phyloP scores from a whole-genome alignment of 1,139 yeast genomes.

The Suhomyces wounanorum region DNA sequence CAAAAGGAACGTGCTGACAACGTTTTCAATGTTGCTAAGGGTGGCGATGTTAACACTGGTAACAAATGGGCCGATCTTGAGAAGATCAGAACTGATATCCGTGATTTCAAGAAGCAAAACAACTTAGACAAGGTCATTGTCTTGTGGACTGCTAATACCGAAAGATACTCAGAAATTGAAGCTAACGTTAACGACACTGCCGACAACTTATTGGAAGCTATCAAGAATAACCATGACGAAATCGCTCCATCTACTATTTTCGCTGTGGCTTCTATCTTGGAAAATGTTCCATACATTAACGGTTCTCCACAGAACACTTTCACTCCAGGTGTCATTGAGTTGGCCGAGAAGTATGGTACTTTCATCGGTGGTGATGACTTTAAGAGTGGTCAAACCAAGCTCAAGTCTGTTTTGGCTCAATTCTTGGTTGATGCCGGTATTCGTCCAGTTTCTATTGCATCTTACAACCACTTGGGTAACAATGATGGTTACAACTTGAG shows the following conservation, averaged over 20 bases:
- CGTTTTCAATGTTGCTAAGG: constrained; percentile 59
- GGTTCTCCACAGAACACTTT: constrained; percentile 98
- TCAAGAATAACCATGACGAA: constrained; percentile 79
- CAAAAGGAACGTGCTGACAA: constrained; percentile 93
- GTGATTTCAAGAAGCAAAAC: constrained; percentile 72
- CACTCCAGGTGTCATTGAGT: constrained; percentile 90
- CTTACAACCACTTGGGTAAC: constrained; percentile 95
- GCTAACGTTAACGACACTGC: constrained; percentile 87
- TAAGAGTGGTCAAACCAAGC: constrained; percentile 94
- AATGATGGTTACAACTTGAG: constrained; percentile 93
- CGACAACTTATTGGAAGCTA: constrained; percentile 71
- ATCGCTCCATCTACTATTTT: constrained; percentile 89
- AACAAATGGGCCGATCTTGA: constrained; percentile 92
- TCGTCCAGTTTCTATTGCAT: constrained; percentile 89
- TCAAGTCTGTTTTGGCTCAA: constrained; percentile 94
- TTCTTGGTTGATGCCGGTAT: constrained; percentile 97
- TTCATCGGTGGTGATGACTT: constrained; percentile 97
- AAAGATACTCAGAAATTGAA: constrained; percentile 79
- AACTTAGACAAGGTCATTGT: constrained; percentile 83
- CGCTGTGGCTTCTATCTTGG: constrained; percentile 91
- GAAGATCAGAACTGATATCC: constrained; percentile 80
- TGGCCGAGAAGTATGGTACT: constrained; percentile 75
- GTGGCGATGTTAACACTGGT: constrained; percentile 53
- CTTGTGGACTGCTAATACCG: constrained; percentile 97
- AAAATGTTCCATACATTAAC: constrained; percentile 84